Evolutionary conservation across 345 rosid species (phyloP), one percentile per base, ranked within the genome.

Genomic region (Linum tenue): DNA sequence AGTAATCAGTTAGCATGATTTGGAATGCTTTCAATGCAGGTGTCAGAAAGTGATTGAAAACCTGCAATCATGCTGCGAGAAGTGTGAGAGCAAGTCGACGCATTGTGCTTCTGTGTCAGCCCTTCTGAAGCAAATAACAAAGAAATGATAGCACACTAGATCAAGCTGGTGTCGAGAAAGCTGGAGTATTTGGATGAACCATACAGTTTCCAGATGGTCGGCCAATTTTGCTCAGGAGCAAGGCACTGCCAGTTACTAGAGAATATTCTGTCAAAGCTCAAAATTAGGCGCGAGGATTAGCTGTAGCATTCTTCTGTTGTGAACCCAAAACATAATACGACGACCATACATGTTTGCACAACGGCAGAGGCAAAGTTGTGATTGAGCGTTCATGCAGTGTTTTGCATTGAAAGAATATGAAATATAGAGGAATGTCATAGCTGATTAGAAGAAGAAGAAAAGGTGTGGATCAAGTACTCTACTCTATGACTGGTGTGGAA

Each of bases 41-140:
- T 92, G 96, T 75, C 77, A 57, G 51, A 78, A 72, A 73, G 87
- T 82, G 60, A 92, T 92, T 44, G 86, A 87, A 66, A 78, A 73
- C 59, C 80, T 89, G 70, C 92, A 89, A 15, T 75, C 81, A 64
- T 87, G 98, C 76, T 92, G 96, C 59, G 89, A 81, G 79, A 83
- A 78, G 72, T 89, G 98, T 69, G 81, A 87, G 38, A 70, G 87
- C 81, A 82, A 85, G 61, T 92, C 98, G 31, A 92, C 96, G 38
- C 98, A 87, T 53, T 92, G 98, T 70, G 98, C 83, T 62, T 89
- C 96, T 53, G 86, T 92, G 37, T 78, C 98, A 64, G 79, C 76
- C 69, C 92, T 92, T 48, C 76, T 92, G 62, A 89, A 85, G 82
- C 95, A 89, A 75, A 85, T 82, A 64, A 63, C 68, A 42, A 88